phyloP scores from a whole-genome alignment of 306 rosid genomes.

The Acacia melanoxylon region DNA sequence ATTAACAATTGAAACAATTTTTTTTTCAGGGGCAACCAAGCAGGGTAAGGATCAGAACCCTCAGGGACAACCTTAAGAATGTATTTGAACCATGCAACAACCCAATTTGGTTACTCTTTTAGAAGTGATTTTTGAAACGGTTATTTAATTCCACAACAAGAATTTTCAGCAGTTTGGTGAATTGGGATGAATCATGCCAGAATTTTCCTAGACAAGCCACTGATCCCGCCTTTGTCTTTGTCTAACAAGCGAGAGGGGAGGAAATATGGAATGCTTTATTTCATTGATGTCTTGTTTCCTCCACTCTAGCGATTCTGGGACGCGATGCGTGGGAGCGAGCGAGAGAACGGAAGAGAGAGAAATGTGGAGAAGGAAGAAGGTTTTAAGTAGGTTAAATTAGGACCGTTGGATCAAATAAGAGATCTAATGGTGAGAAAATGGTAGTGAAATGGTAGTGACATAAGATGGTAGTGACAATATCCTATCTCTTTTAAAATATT shows the following conservation, averaged over 20 bases:
- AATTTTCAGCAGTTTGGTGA: neutral
- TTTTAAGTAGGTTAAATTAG: too few species aligned
- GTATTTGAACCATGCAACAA: slow-evolving; percentile 19
- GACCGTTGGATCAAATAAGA: too few species aligned
- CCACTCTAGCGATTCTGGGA: neutral
- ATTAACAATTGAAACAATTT: neutral
- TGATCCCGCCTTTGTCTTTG: slow-evolving; percentile 19
- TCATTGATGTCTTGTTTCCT: neutral
- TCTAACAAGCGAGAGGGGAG: neutral
- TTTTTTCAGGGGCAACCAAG: neutral
- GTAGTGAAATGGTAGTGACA: too few species aligned
- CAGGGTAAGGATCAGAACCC: slow-evolving; percentile 7
- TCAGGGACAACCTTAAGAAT: neutral
- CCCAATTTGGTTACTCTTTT: neutral
- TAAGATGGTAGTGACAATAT: too few species aligned
- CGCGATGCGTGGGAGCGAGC: too few species aligned
- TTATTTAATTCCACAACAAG: neutral
- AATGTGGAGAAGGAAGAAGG: too few species aligned
- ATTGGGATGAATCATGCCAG: slow-evolving; percentile 1
- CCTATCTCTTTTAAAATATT: too few species aligned
- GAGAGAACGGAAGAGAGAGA: too few species aligned
- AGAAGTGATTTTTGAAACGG: slow-evolving; percentile 3
- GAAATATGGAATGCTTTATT: slow-evolving; percentile 10
- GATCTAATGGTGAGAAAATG: too few species aligned
- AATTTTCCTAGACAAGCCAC: neutral